phyloP scores from a whole-genome alignment of 2,329 filamentous ascomycete genomes.

The Fusarium poae region DNA sequence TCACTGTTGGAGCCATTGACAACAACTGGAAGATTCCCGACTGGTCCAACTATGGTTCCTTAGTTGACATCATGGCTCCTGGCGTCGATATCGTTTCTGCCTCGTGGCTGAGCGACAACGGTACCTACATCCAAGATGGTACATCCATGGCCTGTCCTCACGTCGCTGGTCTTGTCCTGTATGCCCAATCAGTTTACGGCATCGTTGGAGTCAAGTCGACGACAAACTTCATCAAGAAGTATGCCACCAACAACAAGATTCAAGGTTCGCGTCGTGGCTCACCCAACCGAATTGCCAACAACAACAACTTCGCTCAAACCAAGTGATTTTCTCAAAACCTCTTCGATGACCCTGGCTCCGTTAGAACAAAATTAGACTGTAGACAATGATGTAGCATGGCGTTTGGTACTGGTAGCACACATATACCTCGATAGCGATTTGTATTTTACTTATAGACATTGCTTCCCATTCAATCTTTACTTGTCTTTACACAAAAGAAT shows the following conservation, averaged over 20 bases:
- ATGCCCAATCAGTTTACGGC: slow-evolving; percentile 61
- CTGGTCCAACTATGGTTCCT: slow-evolving; percentile 65
- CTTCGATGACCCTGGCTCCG: background rate
- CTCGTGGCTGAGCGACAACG: slow-evolving; percentile 59
- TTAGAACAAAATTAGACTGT: background rate
- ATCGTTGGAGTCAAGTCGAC: slow-evolving; percentile 53
- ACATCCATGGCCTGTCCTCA: slow-evolving; percentile 75
- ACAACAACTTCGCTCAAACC: slow-evolving; percentile 53
- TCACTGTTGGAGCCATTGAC: slow-evolving; percentile 55
- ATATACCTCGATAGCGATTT: slow-evolving; percentile 10
- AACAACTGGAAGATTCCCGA: slow-evolving; percentile 55
- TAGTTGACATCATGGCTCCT: slow-evolving; percentile 65
- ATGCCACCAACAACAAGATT: slow-evolving; percentile 57
- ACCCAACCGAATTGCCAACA: slow-evolving; percentile 64
- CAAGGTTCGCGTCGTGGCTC: slow-evolving; percentile 55
- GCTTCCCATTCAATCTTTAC: slow-evolving; percentile 22
- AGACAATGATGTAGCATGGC: slow-evolving; percentile 14
- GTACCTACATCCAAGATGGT: slow-evolving; percentile 64
- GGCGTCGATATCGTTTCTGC: slow-evolving; percentile 62
- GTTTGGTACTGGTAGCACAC: slow-evolving; percentile 12
- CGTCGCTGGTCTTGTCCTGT: slow-evolving; percentile 68
- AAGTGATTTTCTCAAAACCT: slow-evolving; percentile 5
- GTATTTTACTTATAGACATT: slow-evolving; percentile 8
- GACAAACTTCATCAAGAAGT: slow-evolving; percentile 56
- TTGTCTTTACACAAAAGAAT: background rate